Base-by-base conservation (phyloP, 345 rosid genomes). In the Populus euphratica region DNA sequence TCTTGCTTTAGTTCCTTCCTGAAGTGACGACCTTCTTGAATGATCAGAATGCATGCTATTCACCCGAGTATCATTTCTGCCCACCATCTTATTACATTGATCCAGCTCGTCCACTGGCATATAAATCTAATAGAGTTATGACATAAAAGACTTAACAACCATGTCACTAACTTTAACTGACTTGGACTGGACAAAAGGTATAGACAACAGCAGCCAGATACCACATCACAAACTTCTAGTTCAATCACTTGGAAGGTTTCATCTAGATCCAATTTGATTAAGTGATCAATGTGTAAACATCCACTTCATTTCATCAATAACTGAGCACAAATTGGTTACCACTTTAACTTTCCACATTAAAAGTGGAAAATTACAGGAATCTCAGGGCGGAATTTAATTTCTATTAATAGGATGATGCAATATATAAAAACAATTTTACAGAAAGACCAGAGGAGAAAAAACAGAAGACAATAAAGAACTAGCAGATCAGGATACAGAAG, bases 11-110 rank as follows among this genome's bases (percentile, higher is more conserved):
- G 62, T 54, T 73, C 69, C 77, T 27, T 74, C 74, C 63, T 69
- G 77, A 68, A 62, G 29, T 2, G 54, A 29, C 33, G 78, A 59
- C 63, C 70, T 73, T 61, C 69, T 44, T 59, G 69, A 68, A 73
- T 73, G 64, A 56, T 73, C 74, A 44, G 73, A 68, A 73, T 59
- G 77, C 69, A 38, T 56, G 69, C 73, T 50, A 56, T 39, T 61
- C 14, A 78, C 73, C 59, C 59, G 75, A 73, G 84, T 87, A 73
- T 88, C 83, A 81, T 90, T 92, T 79, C 80, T 88, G 70, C 97
- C 99, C 44, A 96, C 92, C 81, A 91, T 84, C 84, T 89, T 90
- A 82, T 90, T 93, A 84, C 98, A 96, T 80, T 89, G 90, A 78
- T 93, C 93, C 91, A 92, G 78, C 77, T 94, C 97, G 79, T 94